Conservation (phyloP, 257 asterid species). For the Fraxinus excelsior region DNA sequence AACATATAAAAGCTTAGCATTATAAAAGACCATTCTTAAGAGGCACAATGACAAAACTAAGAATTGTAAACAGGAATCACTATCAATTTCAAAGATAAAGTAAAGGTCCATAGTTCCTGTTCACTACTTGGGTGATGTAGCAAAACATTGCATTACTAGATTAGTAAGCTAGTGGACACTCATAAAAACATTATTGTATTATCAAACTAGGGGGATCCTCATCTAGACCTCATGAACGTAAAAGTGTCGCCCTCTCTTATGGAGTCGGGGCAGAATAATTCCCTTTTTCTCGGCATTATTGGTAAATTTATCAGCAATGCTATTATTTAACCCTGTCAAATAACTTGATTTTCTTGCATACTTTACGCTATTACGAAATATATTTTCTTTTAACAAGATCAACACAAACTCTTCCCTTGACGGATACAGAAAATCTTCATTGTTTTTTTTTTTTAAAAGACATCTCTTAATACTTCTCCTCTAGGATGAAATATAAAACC, state of each 20-base stretch:
- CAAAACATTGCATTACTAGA: background rate
- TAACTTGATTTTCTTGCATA: background rate
- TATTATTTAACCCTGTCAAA: constrained; percentile 7
- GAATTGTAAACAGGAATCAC: too few relatives aligned
- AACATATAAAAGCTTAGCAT: too few relatives aligned
- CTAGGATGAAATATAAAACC: background rate
- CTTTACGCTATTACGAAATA: background rate
- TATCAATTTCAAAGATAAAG: too few relatives aligned
- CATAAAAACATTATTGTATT: background rate
- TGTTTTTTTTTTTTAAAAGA: background rate
- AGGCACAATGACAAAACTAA: too few relatives aligned
- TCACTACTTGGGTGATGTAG: background rate
- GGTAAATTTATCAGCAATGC: background rate
- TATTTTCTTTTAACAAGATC: background rate
- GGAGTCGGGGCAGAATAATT: background rate
- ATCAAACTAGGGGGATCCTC: constrained; percentile 12
- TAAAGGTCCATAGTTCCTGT: background rate
- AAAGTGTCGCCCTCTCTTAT: background rate
- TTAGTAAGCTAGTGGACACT: too few relatives aligned
- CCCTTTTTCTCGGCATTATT: background rate
- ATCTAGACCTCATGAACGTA: background rate
- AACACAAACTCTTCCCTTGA: background rate
- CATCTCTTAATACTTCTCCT: background rate
- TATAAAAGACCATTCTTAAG: too few relatives aligned
- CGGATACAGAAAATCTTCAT: too few relatives aligned